These are phyloP conservation scores for Claviceps sp. DNA, from an alignment of 2,329 filamentous ascomycete genomes.

Conservation along the genomic window DNA sequence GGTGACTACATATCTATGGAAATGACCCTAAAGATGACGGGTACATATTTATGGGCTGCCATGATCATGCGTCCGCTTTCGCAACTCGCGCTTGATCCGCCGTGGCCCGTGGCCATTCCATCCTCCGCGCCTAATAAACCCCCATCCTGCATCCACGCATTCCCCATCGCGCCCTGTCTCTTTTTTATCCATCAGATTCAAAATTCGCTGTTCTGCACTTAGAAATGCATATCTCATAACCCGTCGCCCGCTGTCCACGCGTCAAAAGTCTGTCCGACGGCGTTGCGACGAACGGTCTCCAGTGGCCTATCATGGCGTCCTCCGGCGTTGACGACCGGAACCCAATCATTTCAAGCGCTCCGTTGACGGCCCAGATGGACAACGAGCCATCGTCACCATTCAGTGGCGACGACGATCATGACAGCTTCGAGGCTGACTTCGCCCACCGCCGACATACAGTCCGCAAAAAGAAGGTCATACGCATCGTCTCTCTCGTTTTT, in stretches of 20 bases:
- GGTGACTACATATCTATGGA: too few relatives aligned
- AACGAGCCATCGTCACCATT: constrained; percentile 1
- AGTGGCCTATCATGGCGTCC: constrained; percentile 2
- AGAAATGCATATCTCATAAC: not conserved
- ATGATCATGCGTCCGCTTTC: not conserved
- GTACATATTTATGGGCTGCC: too few relatives aligned
- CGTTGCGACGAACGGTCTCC: not conserved
- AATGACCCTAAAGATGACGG: too few relatives aligned
- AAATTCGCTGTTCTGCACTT: not conserved
- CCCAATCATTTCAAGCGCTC: not conserved
- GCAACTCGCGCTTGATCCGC: not conserved
- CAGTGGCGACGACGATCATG: constrained; percentile 5
- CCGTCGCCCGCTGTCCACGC: not conserved
- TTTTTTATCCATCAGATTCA: not conserved
- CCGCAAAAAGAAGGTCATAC: constrained; percentile 20
- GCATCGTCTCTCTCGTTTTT: constrained; percentile 36
- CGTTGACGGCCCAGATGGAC: not conserved
- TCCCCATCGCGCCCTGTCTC: not conserved
- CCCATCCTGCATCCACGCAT: not conserved
- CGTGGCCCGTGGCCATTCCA: not conserved
- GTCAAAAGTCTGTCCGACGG: not conserved
- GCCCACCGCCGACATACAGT: constrained; percentile 11
- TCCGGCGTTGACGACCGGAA: constrained; percentile 3
- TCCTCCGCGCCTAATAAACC: not conserved
- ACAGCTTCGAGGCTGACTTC: constrained; percentile 8